Evolutionary conservation across 106 monocot genomes (phyloP).

Genomic region (Hemerocallis citrina): DNA sequence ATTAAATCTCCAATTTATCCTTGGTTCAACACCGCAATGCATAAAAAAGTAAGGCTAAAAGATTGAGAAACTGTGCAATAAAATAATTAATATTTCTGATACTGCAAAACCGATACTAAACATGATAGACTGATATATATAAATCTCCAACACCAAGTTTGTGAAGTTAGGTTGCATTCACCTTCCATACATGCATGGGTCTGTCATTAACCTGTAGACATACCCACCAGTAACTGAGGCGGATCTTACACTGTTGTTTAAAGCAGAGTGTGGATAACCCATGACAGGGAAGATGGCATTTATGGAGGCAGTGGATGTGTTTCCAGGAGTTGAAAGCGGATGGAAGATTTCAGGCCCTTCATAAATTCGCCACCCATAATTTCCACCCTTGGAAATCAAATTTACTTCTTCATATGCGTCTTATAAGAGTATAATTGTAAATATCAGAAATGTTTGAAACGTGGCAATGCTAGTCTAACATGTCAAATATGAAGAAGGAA

Average conservation of each 20-base stretch:
- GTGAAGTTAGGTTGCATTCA: slow-evolving; percentile 12
- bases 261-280: slow-evolving; percentile 60
- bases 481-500: no score
- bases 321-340: slow-evolving; percentile 30
- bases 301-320: slow-evolving; percentile 35
- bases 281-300: slow-evolving; percentile 69
- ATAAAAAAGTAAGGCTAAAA: no score
- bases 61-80: no score
- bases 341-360: slow-evolving; percentile 67
- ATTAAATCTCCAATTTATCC: no score
- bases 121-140: no score
- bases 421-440: slow-evolving; percentile 19
- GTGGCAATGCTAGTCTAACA: background rate
- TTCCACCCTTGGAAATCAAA: slow-evolving; percentile 88
- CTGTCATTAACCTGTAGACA: slow-evolving; percentile 64
- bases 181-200: slow-evolving; percentile 96
- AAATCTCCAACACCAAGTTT: no score
- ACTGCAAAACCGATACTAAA: no score
- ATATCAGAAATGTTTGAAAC: background rate
- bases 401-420: slow-evolving; percentile 85
- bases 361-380: slow-evolving; percentile 86
- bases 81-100: no score
- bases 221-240: slow-evolving; percentile 80
- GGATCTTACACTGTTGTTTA: slow-evolving; percentile 49
- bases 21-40: no score